phyloP scores from a whole-genome alignment of 2,329 filamentous ascomycete species.

The Anisogramma anomala region DNA sequence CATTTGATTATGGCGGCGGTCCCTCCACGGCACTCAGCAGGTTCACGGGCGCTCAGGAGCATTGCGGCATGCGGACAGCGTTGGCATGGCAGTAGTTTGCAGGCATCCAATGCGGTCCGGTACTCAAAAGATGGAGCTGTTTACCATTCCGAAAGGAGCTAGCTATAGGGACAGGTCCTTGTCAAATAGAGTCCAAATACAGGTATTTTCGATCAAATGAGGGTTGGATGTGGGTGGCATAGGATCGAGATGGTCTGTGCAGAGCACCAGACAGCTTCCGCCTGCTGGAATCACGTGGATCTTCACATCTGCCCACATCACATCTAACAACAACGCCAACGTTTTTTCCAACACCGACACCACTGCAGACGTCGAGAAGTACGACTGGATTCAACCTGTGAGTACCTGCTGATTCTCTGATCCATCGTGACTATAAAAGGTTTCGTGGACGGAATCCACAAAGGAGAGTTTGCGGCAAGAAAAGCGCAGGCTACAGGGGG shows the following conservation, averaged over 20 bases:
- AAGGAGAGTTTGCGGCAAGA: neutral
- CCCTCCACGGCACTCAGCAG: too few relatives aligned
- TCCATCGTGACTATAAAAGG: neutral
- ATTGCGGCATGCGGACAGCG: neutral
- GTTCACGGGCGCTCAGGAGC: slow-evolving; percentile 14
- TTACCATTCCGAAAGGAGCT: too few relatives aligned
- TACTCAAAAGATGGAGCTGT: neutral
- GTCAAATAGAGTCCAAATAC: too few relatives aligned
- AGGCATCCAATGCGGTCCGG: neutral
- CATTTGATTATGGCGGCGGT: too few relatives aligned
- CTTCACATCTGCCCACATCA: slow-evolving; percentile 9
- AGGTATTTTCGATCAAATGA: too few relatives aligned
- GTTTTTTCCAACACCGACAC: too few relatives aligned
- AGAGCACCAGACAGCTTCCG: neutral
- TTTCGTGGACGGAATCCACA: neutral
- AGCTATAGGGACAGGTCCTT: too few relatives aligned
- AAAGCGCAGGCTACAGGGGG: neutral
- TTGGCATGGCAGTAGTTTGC: neutral
- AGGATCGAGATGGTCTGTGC: slow-evolving; percentile 9
- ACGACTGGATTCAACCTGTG: slow-evolving; percentile 12
- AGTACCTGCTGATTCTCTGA: slow-evolving; percentile 7
- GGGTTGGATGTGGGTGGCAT: too few relatives aligned
- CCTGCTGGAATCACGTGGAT: slow-evolving; percentile 12
- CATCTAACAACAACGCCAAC: slow-evolving; percentile 6
- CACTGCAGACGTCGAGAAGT: slow-evolving; percentile 13